Base-by-base conservation (phyloP, 179 eudicot species). In the Patellifolia procumbens region DNA sequence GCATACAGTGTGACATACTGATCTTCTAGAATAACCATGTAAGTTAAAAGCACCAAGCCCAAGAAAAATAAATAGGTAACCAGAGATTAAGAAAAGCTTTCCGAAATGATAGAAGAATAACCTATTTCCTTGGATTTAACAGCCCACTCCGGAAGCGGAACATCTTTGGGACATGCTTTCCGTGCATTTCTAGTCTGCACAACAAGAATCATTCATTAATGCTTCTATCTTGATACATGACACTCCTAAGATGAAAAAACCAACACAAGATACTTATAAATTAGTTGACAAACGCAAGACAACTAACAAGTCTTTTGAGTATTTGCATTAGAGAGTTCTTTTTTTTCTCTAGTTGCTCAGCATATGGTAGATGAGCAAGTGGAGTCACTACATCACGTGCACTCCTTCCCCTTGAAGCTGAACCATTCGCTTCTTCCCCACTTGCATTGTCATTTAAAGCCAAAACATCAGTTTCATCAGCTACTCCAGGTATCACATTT, bases 321-420 rank as follows among this genome's bases (percentile, higher is more conserved):
- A 61, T 75, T 80, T 91, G 91, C 75, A 68, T 67, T 58, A 94
- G 76, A 80, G 91, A 78, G 56, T 84, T 87, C 81, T 89, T 89
- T 86, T 94, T 94, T 75, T 92, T 91, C 86, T 92, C 97, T 71
- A 92, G 88, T 77, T 94, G 98, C 65, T 92, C 97, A 31, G 81
- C 74, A 73, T 94, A 94, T 59, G 96, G 80, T 87, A 94, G 77
- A 84, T 89, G 81, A 35, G 97, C 96, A 76, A 94, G 96, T 42
- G 97, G 97, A 60, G 98, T 94, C 76, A 92, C 98, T 20, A 60
- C 94, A 82, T 92, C 94, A 76, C 96, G 92, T 20, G 84, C 97
- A 83, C 84, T 86, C 88, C 89, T 89, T 32, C 81, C 86, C 82
- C 82, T 90, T 74, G 75, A 80, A 65, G 31, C 81, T 32, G 90